These are phyloP conservation scores for Leccinum pellstonianum DNA, from an alignment of 768 basidiomycete genomes.

Conservation along the genomic window DNA sequence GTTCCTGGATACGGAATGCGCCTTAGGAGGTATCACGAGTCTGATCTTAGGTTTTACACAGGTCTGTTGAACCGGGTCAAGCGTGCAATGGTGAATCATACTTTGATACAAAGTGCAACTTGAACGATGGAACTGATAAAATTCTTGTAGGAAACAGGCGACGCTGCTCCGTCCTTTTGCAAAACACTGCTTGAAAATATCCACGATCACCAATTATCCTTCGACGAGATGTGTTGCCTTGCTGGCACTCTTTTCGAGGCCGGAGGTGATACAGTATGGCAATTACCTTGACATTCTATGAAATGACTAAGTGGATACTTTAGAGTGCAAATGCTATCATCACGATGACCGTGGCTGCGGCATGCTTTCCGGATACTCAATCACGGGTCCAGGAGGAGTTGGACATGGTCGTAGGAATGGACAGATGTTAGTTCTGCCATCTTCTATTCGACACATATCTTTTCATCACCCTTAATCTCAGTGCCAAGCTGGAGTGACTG, in stretches of 20 bases:
- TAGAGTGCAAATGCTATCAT: conserved; percentile 28
- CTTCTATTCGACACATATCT: neutral
- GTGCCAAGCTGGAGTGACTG: conserved; percentile 39
- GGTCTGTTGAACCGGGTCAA: conserved; percentile 45
- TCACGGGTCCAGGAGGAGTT: conserved; percentile 50
- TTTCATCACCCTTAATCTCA: conserved; percentile 5
- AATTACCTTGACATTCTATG: neutral
- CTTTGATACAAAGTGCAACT: neutral
- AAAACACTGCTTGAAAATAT: conserved; percentile 50
- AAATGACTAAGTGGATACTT: neutral
- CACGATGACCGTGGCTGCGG: conserved; percentile 50
- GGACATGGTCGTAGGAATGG: conserved; percentile 48
- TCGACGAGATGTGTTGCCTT: conserved; percentile 56
- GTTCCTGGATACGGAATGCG: conserved; percentile 60
- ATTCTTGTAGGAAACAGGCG: conserved; percentile 8
- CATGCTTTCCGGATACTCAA: conserved; percentile 52
- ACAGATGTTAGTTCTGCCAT: conserved; percentile 18
- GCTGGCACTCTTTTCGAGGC: conserved; percentile 62
- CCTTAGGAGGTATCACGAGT: conserved; percentile 48
- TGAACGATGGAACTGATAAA: neutral
- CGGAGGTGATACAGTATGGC: conserved; percentile 51
- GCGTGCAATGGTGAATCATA: conserved; percentile 37
- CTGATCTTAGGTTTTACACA: conserved; percentile 53
- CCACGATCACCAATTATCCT: conserved; percentile 45
- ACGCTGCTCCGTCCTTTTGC: conserved; percentile 41